Evolutionary conservation across 306 rosid genomes (phyloP), one percentile per base, ranked within the genome.

Genomic region (Quercus agrifolia): DNA sequence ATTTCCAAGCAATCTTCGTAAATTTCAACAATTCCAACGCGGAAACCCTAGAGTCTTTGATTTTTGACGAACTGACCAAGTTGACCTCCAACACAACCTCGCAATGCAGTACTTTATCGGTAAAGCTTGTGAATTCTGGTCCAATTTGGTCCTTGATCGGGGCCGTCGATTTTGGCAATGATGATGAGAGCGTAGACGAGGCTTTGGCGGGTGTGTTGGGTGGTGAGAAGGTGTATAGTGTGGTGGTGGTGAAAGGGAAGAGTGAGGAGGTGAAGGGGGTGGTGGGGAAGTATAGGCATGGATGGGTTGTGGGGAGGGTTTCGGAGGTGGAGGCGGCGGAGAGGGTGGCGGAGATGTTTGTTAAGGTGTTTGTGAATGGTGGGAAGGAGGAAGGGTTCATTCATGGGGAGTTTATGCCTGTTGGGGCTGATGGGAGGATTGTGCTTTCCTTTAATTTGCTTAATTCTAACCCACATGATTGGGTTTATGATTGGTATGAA

Each of bases 391-490:
- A 83, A 73, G 89, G 93, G 30, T 79, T 80, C 5, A 88, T 96
- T 86, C 96, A 83, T 11, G 90, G 87, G 19, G 93, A 96, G 92
- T 96, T 93, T 83, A 96, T 96, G 99, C 99, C 93, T 31, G 96
- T 91, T 62, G 96, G 98, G 64, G 91, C 98, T 76, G 99, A 96
- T 87, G 98, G 99, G 51, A 93, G 77, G 86, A 79, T 93, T 74
- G 92, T 93, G 80, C 94, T 96, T 62, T 96, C 97, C 33, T 96
- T 96, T 73, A 96, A 88, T 90, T 89, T 96, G 94, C 91, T 96
- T 17, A 93, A 95, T 84, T 89, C 98, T 0, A 90, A 93, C 64
- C 99, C 98, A 0, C 81, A 79, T 14, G 92, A 88, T 87, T 88
- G 93, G 92, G 74, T 93, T 79, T 93, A 91, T 80, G 92, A 93